Evolutionary conservation across 352 stramenopile species (phyloP).

Genomic region (Plasmopara muralis): DNA sequence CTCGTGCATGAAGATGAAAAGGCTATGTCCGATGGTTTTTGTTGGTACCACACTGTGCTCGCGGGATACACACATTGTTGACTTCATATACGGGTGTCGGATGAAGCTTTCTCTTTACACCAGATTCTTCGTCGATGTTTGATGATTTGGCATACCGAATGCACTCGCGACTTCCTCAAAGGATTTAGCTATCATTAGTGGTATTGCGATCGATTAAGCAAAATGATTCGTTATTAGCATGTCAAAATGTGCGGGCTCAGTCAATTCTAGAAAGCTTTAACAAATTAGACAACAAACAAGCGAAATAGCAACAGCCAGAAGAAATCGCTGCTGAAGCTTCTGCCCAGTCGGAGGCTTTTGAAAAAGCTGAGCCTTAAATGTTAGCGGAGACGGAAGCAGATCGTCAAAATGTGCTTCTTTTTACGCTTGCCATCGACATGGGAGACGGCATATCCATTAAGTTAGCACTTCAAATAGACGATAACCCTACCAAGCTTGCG

Average conservation of each 20-base stretch:
- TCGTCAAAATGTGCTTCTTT: slow-evolving; percentile 33
- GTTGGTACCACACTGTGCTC: no score
- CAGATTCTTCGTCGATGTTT: no score
- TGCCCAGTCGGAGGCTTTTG: slow-evolving; percentile 5
- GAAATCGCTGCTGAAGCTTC: slow-evolving; percentile 5
- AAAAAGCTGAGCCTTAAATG: slow-evolving; percentile 5
- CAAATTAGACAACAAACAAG: slow-evolving; percentile 16
- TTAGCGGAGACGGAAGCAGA: slow-evolving; percentile 8
- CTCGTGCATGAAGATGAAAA: no score
- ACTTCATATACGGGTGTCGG: no score
- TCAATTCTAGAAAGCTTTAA: slow-evolving; percentile 32
- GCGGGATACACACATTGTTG: no score
- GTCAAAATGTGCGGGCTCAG: slow-evolving; percentile 46
- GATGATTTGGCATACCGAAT: no score
- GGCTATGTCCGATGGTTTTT: no score
- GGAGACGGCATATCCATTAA: slow-evolving; percentile 34
- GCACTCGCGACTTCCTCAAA: no score
- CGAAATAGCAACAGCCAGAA: slow-evolving; percentile 15
- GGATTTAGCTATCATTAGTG: no score
- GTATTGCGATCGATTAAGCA: no score
- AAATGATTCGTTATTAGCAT: slow-evolving; percentile 51
- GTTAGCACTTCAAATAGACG: slow-evolving; percentile 44
- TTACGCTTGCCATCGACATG: slow-evolving; percentile 70
- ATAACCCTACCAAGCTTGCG: slow-evolving; percentile 38
- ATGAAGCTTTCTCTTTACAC: no score